These are phyloP conservation scores for Suillus lakei DNA, from an alignment of 768 basidiomycete genomes.

Conservation along the genomic window DNA sequence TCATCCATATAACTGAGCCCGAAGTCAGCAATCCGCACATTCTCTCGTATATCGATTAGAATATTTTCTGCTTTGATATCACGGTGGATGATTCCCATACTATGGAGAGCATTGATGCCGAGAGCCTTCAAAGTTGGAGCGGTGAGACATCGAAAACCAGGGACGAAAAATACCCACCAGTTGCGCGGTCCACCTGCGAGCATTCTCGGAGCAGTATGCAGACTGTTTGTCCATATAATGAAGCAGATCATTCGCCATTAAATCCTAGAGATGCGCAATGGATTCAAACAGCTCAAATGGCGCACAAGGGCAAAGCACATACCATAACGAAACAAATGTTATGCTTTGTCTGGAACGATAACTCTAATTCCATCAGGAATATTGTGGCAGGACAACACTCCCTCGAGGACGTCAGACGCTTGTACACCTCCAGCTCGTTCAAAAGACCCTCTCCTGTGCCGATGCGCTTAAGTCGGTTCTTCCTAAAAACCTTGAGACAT, in stretches of 20 bases:
- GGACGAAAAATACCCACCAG: constrained; percentile 31
- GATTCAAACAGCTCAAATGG: background rate
- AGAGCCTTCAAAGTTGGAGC: constrained; percentile 35
- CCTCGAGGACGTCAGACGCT: constrained; percentile 33
- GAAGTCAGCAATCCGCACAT: constrained; percentile 48
- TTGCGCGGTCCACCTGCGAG: constrained; percentile 42
- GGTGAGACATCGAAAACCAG: background rate
- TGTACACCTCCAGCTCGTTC: constrained; percentile 42
- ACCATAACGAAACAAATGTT: constrained; percentile 46
- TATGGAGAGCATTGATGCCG: constrained; percentile 52
- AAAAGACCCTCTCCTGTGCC: constrained; percentile 22
- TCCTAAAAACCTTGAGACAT: constrained; percentile 44
- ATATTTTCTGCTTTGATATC: constrained; percentile 77
- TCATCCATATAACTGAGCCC: constrained; percentile 37
- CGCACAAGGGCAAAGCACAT: constrained; percentile 11
- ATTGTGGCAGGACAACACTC: constrained; percentile 25
- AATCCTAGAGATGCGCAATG: constrained; percentile 32
- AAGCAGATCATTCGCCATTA: constrained; percentile 44
- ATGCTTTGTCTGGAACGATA: constrained; percentile 36
- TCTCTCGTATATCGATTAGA: constrained; percentile 50
- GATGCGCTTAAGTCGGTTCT: constrained; percentile 17
- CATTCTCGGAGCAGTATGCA: constrained; percentile 9
- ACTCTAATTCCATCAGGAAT: constrained; percentile 46
- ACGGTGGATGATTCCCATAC: constrained; percentile 66
- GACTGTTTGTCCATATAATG: constrained; percentile 32